Conservation (phyloP, 441 rosid species). For the Brassica hybrid region DNA sequence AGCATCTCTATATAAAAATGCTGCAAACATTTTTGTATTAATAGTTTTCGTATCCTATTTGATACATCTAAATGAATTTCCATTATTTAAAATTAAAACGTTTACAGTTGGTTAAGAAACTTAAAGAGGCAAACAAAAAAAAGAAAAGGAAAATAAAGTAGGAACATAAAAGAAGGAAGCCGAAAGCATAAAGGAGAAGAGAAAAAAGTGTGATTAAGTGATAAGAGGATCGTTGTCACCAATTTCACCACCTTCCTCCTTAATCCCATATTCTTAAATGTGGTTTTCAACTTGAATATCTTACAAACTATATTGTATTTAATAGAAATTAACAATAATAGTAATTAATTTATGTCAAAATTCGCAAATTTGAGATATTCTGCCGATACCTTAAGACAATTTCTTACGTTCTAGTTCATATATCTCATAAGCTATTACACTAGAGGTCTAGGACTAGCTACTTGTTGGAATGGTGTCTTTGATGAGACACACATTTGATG, state of each 20-base stretch:
- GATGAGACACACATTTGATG: not conserved
- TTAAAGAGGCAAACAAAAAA: not conserved
- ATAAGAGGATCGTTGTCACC: constrained; percentile 24
- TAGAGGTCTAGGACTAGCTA: not conserved
- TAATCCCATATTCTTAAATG: not conserved
- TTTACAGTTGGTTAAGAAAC: constrained; percentile 15
- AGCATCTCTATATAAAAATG: constrained; percentile 1
- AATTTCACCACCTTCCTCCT: not conserved
- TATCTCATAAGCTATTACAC: not conserved
- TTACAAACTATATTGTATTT: not conserved
- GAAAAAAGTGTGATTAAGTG: constrained; percentile 38
- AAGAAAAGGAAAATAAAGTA: constrained; percentile 16
- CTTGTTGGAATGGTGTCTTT: not conserved
- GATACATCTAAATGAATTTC: constrained; percentile 11
- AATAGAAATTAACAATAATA: not conserved
- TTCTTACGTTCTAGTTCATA: not conserved
- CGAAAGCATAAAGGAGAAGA: constrained; percentile 40
- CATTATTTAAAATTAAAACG: not conserved
- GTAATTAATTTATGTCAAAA: not conserved
- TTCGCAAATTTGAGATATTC: not conserved
- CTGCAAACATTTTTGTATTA: not conserved
- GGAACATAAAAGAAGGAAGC: constrained; percentile 20
- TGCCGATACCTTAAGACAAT: not conserved
- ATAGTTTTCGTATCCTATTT: not conserved
- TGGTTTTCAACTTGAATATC: not conserved